Evolutionary conservation across 495 filamentous ascomycete species (phyloP).

Genomic region (Aspergillus bertholletiae): DNA sequence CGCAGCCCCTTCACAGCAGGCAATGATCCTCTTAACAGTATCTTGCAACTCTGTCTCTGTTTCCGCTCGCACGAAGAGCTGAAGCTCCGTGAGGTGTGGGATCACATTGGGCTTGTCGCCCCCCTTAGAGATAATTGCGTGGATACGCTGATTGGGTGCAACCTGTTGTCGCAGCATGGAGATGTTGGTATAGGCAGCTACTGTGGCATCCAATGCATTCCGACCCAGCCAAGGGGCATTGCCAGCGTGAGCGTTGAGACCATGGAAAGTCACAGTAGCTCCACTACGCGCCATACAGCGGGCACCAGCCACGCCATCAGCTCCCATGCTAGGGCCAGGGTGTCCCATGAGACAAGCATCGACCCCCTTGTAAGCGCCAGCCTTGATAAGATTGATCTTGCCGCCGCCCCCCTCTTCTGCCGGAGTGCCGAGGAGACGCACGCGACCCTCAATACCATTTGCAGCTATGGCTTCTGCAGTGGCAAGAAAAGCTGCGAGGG

Average conservation of each 20-base stretch:
- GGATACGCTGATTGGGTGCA: constrained; percentile 49
- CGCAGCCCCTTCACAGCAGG: constrained; percentile 47
- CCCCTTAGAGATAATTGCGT: constrained; percentile 46
- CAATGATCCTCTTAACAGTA: constrained; percentile 33
- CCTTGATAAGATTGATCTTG: too few relatives aligned
- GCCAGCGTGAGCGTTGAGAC: constrained; percentile 40
- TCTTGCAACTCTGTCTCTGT: constrained; percentile 29
- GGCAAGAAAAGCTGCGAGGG: too few relatives aligned
- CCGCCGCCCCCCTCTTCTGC: too few relatives aligned
- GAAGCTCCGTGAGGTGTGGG: constrained; percentile 42
- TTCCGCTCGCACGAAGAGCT: constrained; percentile 37
- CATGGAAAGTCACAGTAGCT: not conserved
- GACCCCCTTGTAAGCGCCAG: not conserved
- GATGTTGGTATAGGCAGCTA: constrained; percentile 50
- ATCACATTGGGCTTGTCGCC: constrained; percentile 51
- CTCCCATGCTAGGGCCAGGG: not conserved
- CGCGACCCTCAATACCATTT: too few relatives aligned
- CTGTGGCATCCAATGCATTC: constrained; percentile 56
- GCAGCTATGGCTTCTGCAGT: too few relatives aligned
- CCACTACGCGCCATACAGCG: not conserved
- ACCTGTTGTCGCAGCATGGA: constrained; percentile 55
- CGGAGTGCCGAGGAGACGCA: too few relatives aligned
- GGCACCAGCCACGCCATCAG: not conserved
- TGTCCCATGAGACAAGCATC: constrained; percentile 2
- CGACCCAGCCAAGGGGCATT: constrained; percentile 54